phyloP scores from a whole-genome alignment of 768 basidiomycete genomes.

The Mycena pura region DNA sequence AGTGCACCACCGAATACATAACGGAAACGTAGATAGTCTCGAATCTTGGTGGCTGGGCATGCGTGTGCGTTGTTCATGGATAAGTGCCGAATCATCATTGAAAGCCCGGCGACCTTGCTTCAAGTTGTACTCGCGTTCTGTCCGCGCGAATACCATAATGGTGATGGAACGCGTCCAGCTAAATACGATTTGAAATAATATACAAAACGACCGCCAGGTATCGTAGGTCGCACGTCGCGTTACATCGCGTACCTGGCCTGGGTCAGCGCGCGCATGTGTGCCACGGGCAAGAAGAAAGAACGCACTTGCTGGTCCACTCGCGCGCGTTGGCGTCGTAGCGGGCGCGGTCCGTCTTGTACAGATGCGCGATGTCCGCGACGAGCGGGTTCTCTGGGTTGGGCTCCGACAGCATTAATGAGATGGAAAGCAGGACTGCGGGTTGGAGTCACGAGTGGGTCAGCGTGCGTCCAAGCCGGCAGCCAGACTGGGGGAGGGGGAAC shows the following conservation, averaged over 20 bases:
- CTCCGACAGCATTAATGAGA: slow-evolving; percentile 99
- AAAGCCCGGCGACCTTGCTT: too few species aligned
- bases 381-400: slow-evolving; percentile 99
- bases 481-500: not conserved
- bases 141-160: too few species aligned
- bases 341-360: slow-evolving; percentile 98
- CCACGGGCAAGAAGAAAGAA: slow-evolving; percentile 13
- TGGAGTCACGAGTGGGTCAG: slow-evolving; percentile 19
- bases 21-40: too few species aligned
- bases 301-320: slow-evolving; percentile 99
- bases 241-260: slow-evolving; percentile 48
- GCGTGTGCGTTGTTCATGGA: too few species aligned
- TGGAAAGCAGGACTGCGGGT: slow-evolving; percentile 95
- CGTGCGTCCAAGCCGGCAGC: slow-evolving; percentile 3
- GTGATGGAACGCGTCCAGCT: too few species aligned
- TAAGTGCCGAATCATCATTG: too few species aligned
- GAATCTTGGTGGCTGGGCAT: too few species aligned
- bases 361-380: slow-evolving; percentile 97
- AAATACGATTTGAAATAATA: too few species aligned
- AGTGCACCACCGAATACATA: too few species aligned
- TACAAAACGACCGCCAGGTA: too few species aligned
- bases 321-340: slow-evolving; percentile 97
- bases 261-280: slow-evolving; percentile 22
- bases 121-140: too few species aligned
- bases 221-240: too few species aligned